These are phyloP conservation scores for Acanthamoeba sp. DNA, from an alignment of 208 protist species.

Conservation along the genomic window DNA sequence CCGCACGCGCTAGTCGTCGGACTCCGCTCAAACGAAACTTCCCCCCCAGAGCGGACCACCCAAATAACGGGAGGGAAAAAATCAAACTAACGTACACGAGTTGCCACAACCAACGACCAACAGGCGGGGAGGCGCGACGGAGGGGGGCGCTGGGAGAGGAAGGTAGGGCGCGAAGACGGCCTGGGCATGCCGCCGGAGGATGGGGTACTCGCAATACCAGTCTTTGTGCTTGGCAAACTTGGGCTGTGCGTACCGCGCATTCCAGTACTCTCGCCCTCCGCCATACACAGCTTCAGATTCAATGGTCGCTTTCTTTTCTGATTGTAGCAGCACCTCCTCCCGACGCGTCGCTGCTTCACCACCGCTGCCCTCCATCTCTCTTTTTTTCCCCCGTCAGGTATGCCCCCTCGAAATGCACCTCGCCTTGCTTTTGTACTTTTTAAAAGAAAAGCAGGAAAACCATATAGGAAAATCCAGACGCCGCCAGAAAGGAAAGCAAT, in stretches of 20 bases:
- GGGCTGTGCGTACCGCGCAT: conserved; percentile 26
- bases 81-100: conserved; percentile 48
- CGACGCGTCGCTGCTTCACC: no score
- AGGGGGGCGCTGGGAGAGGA: background rate
- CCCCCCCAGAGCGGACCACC: no score
- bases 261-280: conserved; percentile 62
- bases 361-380: background rate
- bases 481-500: no score
- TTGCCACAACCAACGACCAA: conserved; percentile 69
- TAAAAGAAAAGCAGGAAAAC: background rate
- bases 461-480: no score
- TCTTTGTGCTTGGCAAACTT: conserved; percentile 45
- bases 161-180: conserved; percentile 3
- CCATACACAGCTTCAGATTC: background rate
- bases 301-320: no score
- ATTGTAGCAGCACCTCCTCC: no score
- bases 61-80: no score
- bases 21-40: background rate
- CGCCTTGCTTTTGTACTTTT: no score
- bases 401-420: no score
- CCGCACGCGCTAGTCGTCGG: background rate
- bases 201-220: conserved; percentile 64
- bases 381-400: background rate
- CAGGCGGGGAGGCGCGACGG: background rate
- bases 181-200: background rate